Evolutionary conservation across 192 early-diverging fungal genomes (phyloP).

Genomic region (Mortierella alpina): DNA sequence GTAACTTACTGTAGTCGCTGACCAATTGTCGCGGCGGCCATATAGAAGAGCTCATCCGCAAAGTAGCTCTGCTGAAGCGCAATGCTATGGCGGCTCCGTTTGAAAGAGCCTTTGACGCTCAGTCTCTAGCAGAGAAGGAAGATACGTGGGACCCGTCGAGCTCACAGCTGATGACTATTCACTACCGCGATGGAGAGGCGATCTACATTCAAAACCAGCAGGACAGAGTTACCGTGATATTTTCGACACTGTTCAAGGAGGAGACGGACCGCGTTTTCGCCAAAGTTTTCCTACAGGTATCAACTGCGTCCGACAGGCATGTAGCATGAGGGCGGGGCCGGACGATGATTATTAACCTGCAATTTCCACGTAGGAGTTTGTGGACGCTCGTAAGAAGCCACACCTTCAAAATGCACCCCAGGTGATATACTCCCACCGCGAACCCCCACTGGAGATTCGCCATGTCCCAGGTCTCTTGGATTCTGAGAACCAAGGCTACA

Average conservation of each 20-base stretch:
- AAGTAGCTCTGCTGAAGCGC: constrained; percentile 91
- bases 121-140: constrained; percentile 78
- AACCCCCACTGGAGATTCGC: constrained; percentile 94
- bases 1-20: neutral
- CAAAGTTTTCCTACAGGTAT: constrained; percentile 94
- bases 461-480: constrained; percentile 76
- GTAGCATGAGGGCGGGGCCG: neutral
- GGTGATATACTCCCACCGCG: constrained; percentile 91
- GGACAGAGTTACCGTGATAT: constrained; percentile 98
- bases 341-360: no score
- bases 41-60: constrained; percentile 78
- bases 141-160: constrained; percentile 74
- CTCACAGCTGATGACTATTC: constrained; percentile 86
- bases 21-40: neutral
- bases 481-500: constrained; percentile 90
- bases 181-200: constrained; percentile 94
- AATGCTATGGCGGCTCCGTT: constrained; percentile 96
- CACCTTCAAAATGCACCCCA: constrained; percentile 95
- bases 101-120: constrained; percentile 88
- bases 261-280: constrained; percentile 97
- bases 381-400: constrained; percentile 94
- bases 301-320: neutral
- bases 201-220: constrained; percentile 91
- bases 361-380: constrained; percentile 81
- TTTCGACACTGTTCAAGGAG: constrained; percentile 96